phyloP scores from a whole-genome alignment of 768 basidiomycete genomes.

The Tylopilus sp. region DNA sequence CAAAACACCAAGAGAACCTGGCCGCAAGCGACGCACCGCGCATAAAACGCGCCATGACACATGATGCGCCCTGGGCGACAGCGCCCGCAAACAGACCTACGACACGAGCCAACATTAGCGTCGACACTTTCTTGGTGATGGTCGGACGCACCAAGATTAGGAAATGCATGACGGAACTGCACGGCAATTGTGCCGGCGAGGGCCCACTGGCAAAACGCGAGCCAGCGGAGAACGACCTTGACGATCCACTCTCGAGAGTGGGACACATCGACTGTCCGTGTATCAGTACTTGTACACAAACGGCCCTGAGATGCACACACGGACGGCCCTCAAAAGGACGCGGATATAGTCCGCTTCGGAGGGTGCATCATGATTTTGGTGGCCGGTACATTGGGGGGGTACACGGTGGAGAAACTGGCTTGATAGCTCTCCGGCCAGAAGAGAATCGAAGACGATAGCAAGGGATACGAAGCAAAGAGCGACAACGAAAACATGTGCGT shows the following conservation, averaged over 20 bases:
- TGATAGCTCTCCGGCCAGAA: background rate
- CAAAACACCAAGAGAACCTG: background rate
- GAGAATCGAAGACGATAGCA: background rate
- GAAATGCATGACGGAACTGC: background rate
- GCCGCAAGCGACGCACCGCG: slow-evolving; percentile 1
- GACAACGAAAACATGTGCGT: background rate
- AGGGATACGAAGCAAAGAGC: background rate
- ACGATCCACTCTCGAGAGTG: slow-evolving; percentile 16
- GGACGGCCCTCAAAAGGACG: slow-evolving; percentile 12
- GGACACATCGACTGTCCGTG: slow-evolving; percentile 13
- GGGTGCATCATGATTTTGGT: background rate
- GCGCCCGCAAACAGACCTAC: background rate
- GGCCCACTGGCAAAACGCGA: slow-evolving; percentile 7
- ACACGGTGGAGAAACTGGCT: background rate
- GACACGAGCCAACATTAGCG: background rate
- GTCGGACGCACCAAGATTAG: background rate
- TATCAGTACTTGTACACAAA: background rate
- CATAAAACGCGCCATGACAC: background rate
- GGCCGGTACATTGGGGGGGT: background rate
- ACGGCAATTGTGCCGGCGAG: background rate
- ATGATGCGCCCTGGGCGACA: background rate
- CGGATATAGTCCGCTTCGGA: background rate
- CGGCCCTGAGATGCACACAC: slow-evolving; percentile 1
- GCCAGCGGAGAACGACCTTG: slow-evolving; percentile 5
- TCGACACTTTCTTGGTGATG: background rate